Percentiles rank a stretch among this genome's conserved stretches.
These are phyloP conservation scores for Mycena rosella DNA, from an alignment of 768 basidiomycete species.

Conservation along the genomic window DNA sequence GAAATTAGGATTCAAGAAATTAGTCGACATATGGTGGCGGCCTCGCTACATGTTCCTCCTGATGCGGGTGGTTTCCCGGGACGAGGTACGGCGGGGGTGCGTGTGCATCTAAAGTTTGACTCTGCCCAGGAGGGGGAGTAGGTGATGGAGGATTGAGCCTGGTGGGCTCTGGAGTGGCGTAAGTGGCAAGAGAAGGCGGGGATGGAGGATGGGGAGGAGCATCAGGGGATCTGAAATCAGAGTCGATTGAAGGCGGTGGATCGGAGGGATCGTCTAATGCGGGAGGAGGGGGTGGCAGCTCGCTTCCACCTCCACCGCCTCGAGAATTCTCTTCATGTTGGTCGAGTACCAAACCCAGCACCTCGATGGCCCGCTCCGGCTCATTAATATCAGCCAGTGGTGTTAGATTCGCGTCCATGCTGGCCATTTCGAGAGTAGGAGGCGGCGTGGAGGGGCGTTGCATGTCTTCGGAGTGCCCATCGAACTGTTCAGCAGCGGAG, in stretches of 20 bases:
- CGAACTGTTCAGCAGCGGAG: constrained; percentile 77
- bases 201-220: constrained; percentile 52
- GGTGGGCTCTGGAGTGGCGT: constrained; percentile 47
- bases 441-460: constrained; percentile 77
- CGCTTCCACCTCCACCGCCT: constrained; percentile 49
- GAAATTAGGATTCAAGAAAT: constrained; percentile 15
- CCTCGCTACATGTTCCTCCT: constrained; percentile 63
- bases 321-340: constrained; percentile 55
- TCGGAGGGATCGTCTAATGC: constrained; percentile 90
- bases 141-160: constrained; percentile 48
- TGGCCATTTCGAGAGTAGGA: constrained; percentile 81
- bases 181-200: constrained; percentile 47
- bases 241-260: constrained; percentile 91
- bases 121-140: constrained; percentile 48
- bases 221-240: constrained; percentile 72
- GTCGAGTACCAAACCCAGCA: constrained; percentile 70
- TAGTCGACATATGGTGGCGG: constrained; percentile 77
- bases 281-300: constrained; percentile 82
- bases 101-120: constrained; percentile 60
- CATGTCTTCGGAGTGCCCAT: constrained; percentile 81
- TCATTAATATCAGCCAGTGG: constrained; percentile 70
- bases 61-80: constrained; percentile 59
- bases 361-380: constrained; percentile 66
- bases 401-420: constrained; percentile 77
- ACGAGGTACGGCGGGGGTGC: constrained; percentile 88